phyloP scores from a whole-genome alignment of 2,329 filamentous ascomycete species.

The Phyllosticta citrichinensis region DNA sequence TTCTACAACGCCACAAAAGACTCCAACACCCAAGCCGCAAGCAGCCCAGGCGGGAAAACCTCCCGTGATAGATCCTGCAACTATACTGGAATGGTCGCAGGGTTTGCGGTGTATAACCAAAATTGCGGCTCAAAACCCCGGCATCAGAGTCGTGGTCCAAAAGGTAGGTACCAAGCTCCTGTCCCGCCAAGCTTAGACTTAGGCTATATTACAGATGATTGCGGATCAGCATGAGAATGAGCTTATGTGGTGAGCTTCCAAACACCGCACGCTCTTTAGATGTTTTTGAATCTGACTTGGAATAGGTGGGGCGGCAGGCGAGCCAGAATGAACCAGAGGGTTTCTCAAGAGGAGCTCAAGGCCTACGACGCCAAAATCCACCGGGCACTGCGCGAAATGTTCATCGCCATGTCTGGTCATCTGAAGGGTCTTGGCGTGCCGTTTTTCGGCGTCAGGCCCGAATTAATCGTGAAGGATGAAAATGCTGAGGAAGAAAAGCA shows the following conservation, averaged over 20 bases:
- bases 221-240: slow-evolving; percentile 54
- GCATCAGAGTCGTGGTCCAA: slow-evolving; percentile 30
- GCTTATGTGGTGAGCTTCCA: slow-evolving; percentile 41
- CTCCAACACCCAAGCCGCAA: background rate
- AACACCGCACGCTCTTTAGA: background rate
- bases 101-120: slow-evolving; percentile 39
- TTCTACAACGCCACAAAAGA: background rate
- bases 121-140: slow-evolving; percentile 33
- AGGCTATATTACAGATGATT: slow-evolving; percentile 40
- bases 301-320: slow-evolving; percentile 12
- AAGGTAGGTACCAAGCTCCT: slow-evolving; percentile 22
- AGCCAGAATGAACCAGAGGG: background rate
- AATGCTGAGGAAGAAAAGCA: slow-evolving; percentile 8
- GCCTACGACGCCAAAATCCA: slow-evolving; percentile 55
- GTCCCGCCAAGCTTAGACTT: slow-evolving; percentile 11
- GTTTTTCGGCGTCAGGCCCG: slow-evolving; percentile 46
- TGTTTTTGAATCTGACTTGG: background rate
- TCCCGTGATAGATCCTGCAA: slow-evolving; percentile 34
- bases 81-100: slow-evolving; percentile 39
- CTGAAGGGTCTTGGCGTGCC: slow-evolving; percentile 49
- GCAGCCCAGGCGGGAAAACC: slow-evolving; percentile 3
- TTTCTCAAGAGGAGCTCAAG: slow-evolving; percentile 38
- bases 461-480: slow-evolving; percentile 30
- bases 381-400: slow-evolving; percentile 49
- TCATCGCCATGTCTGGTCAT: slow-evolving; percentile 45